These are phyloP conservation scores for Corchorus capsularis DNA, from an alignment of 345 rosid genomes.

Conservation along the genomic window DNA sequence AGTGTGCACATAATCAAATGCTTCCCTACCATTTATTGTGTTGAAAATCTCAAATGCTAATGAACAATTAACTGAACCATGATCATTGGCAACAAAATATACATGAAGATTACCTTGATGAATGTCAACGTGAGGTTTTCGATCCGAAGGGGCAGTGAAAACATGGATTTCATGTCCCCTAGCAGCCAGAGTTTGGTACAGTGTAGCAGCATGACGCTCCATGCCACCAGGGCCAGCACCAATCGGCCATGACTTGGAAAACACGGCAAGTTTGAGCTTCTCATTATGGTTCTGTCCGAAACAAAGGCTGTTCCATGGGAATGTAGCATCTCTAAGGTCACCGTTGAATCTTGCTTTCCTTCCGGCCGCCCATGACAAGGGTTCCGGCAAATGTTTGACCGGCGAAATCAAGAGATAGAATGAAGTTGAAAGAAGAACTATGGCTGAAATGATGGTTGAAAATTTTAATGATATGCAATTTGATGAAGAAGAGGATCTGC, in stretches of 20 bases:
- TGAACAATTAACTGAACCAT: constrained; percentile 56
- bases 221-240: constrained; percentile 67
- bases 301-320: constrained; percentile 72
- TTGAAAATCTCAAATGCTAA: constrained; percentile 62
- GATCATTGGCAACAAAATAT: constrained; percentile 60
- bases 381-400: constrained; percentile 12
- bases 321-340: constrained; percentile 57
- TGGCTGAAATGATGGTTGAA: constrained; percentile 37
- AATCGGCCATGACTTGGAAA: constrained; percentile 76
- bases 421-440: constrained; percentile 41
- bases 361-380: neutral
- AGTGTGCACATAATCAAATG: constrained; percentile 65
- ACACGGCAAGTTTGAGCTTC: constrained; percentile 71
- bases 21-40: constrained; percentile 27
- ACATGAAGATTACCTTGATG: constrained; percentile 56
- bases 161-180: constrained; percentile 72
- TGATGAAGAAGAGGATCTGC: constrained; percentile 38
- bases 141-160: constrained; percentile 66
- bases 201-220: constrained; percentile 72
- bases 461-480: constrained; percentile 30
- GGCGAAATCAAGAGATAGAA: constrained; percentile 42
- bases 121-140: constrained; percentile 38
- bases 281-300: constrained; percentile 42
- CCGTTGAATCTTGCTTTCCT: constrained; percentile 34
- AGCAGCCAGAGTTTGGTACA: constrained; percentile 55